A percentile compares a stretch with the other conserved stretches of the same genome.
Evolutionary conservation across 2,329 filamentous ascomycete genomes (phyloP).

Genomic region (Amauroascus verrucosus): DNA sequence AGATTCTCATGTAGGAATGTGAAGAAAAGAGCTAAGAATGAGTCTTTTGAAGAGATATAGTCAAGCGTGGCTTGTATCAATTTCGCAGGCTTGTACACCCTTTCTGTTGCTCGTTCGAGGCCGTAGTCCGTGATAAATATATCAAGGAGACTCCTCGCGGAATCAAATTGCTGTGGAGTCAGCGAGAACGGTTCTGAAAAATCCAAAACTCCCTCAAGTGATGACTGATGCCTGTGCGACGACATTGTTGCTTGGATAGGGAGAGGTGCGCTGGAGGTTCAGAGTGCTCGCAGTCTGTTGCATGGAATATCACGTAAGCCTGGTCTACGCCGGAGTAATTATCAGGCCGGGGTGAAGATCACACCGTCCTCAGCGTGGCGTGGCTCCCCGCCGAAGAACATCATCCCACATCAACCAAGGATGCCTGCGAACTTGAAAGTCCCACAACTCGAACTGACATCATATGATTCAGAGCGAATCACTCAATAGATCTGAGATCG

Average conservation of each 20-base stretch:
- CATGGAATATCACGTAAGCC: too few species aligned
- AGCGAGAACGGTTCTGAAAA: conserved; percentile 10
- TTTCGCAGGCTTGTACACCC: conserved; percentile 13
- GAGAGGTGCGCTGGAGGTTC: not conserved
- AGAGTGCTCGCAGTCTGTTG: not conserved
- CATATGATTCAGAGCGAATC: too few species aligned
- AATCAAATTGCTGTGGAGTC: conserved; percentile 4
- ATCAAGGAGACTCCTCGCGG: conserved; percentile 7
- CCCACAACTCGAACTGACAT: too few species aligned
- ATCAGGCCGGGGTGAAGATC: too few species aligned
- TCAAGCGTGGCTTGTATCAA: conserved; percentile 15
- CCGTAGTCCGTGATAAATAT: conserved; percentile 11
- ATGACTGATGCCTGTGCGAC: conserved; percentile 11
- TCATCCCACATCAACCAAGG: too few species aligned
- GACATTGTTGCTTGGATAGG: not conserved
- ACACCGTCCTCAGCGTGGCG: too few species aligned
- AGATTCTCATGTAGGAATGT: conserved; percentile 14
- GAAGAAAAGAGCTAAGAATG: conserved; percentile 17
- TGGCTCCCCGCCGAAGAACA: too few species aligned
- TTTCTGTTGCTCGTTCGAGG: conserved; percentile 8
- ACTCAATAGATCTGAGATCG: too few species aligned
- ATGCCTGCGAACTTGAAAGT: too few species aligned
- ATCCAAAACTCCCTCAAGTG: conserved; percentile 13
- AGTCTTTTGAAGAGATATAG: conserved; percentile 16
- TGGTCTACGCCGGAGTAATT: not conserved